Percentiles rank a stretch among this genome's conserved stretches.
Conservation (phyloP, 305 asterid species). For the Plantago coronopus region DNA sequence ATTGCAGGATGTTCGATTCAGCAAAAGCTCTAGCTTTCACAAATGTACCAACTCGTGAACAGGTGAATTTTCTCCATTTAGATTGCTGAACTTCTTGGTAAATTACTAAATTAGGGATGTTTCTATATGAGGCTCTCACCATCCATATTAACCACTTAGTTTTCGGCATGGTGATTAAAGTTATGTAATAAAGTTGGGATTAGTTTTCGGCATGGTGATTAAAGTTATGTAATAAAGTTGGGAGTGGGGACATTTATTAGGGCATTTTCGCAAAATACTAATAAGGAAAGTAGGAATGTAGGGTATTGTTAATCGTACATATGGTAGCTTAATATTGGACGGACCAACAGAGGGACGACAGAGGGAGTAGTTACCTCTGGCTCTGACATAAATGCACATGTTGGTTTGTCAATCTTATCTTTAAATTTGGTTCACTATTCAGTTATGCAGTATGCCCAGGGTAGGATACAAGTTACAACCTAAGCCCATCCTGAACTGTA, state of each 20-base stretch:
- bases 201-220: no score
- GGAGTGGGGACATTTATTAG: no score
- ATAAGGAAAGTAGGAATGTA: not conserved
- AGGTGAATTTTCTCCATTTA: conserved; percentile 37
- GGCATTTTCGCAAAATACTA: no score
- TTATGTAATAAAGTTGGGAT: no score
- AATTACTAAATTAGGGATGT: not conserved
- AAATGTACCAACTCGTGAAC: conserved; percentile 62
- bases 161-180: not conserved
- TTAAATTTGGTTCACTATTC: conserved; percentile 10
- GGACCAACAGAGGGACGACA: no score
- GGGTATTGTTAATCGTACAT: not conserved
- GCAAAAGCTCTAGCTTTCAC: conserved; percentile 86
- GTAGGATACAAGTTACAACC: no score
- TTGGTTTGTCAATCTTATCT: conserved; percentile 1
- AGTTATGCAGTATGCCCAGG: not conserved
- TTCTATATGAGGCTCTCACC: not conserved
- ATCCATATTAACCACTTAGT: not conserved
- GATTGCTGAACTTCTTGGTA: conserved; percentile 7
- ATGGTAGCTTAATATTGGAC: no score
- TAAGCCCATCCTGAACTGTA: no score
- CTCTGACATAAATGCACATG: conserved; percentile 7
- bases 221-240: no score
- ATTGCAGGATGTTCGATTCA: conserved; percentile 76
- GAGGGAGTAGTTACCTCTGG: not conserved